Conservation (phyloP, 768 basidiomycete species). For the Tricholoma bakamatsutake region DNA sequence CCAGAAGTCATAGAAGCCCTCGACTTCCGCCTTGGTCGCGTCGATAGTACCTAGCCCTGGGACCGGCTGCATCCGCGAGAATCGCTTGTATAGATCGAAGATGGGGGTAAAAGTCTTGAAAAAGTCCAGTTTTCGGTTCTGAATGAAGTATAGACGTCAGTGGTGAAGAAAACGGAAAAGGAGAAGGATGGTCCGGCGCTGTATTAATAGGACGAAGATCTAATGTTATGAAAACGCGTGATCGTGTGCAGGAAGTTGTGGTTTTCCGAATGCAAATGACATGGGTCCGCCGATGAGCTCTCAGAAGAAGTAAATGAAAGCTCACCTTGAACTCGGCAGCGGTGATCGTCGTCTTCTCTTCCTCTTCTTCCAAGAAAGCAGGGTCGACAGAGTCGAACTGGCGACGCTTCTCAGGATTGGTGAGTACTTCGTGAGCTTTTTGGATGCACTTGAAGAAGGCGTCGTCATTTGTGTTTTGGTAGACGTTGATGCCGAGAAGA, state of each 20-base stretch:
- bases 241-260: too few species aligned
- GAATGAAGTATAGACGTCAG: background rate
- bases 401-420: slow-evolving; percentile 77
- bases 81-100: slow-evolving; percentile 88
- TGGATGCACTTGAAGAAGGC: slow-evolving; percentile 99
- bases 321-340: slow-evolving; percentile 52
- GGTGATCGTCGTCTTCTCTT: slow-evolving; percentile 60
- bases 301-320: background rate
- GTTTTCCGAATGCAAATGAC: background rate
- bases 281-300: background rate
- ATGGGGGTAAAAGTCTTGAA: slow-evolving; percentile 73
- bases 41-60: slow-evolving; percentile 70
- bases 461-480: slow-evolving; percentile 89
- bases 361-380: slow-evolving; percentile 61
- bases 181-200: background rate
- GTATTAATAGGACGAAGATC: background rate
- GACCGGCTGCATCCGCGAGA: slow-evolving; percentile 82
- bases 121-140: slow-evolving; percentile 57
- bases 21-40: slow-evolving; percentile 75
- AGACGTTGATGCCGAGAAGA: slow-evolving; percentile 45
- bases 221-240: too few species aligned
- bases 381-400: slow-evolving; percentile 98
- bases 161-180: background rate
- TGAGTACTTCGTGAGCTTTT: slow-evolving; percentile 95
- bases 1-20: slow-evolving; percentile 98